These are phyloP conservation scores for Daldinia sp. DNA, from an alignment of 2,329 filamentous ascomycete genomes.

Conservation along the genomic window DNA sequence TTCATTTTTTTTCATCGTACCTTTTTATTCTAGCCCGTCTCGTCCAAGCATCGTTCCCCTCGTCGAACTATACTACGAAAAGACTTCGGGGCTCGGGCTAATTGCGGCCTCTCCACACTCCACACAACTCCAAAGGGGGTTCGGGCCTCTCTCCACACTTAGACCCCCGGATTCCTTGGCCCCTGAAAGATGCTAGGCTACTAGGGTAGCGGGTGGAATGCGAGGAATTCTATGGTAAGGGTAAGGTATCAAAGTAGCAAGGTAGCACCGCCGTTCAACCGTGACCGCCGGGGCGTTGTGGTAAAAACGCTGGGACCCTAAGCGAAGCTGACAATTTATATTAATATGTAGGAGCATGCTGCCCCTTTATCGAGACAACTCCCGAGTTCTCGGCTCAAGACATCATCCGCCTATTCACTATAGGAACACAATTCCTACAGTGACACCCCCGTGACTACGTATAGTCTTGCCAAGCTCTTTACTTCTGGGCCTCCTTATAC, in stretches of 20 bases:
- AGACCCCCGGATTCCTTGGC: conserved; percentile 25
- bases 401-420: conserved; percentile 1
- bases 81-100: conserved; percentile 34
- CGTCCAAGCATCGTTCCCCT: background rate
- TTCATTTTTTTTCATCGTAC: background rate
- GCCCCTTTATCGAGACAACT: background rate
- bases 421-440: conserved; percentile 8
- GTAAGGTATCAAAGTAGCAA: background rate
- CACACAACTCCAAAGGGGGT: conserved; percentile 20
- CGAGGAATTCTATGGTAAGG: conserved; percentile 10
- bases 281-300: conserved; percentile 1
- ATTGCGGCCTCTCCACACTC: conserved; percentile 38
- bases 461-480: background rate
- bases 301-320: background rate
- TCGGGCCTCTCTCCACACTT: conserved; percentile 28
- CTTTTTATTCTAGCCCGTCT: background rate
- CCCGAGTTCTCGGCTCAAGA: conserved; percentile 16
- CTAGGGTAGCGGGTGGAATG: conserved; percentile 8
- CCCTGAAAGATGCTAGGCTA: too few relatives aligned
- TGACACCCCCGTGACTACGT: conserved; percentile 7
- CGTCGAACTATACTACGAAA: conserved; percentile 18
- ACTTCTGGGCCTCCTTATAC: background rate
- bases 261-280: conserved; percentile 8
- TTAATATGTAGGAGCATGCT: conserved; percentile 22
- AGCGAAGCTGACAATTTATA: background rate